Base-by-base conservation (phyloP, 2,329 filamentous ascomycete species). In the Colletotrichum higginsianum region DNA sequence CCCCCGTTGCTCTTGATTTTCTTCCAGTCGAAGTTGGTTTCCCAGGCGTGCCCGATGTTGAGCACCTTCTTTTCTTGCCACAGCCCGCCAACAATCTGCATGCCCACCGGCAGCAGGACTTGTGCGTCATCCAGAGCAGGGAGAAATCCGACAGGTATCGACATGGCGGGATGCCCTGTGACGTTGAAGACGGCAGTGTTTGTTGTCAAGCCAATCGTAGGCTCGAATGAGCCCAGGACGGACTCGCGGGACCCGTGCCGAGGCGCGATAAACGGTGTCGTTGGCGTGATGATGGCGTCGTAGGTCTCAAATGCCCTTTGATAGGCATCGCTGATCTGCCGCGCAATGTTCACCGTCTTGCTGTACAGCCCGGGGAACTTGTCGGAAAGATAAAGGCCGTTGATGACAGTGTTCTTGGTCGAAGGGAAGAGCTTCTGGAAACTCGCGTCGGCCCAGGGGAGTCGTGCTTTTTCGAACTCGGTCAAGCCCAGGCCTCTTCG, bases 101-200 rank as follows among this genome's bases (percentile, higher is more conserved):
- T 82, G 0, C 87, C 86, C 0, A 89, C 86, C 0, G 87, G 88
- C 23, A 89, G 75, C 66, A 77, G 72, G 0, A 84, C 81, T 0
- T 75, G 74, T 9, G 76, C 64, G 13, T 84, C 82, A 61, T 86
- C 82, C 16, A 75, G 72, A 1, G 84, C 81, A 2, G 80, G 79
- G 2, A 84, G 78, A 74, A 85, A 83, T 0, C 88, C 87, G 44
- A 87, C 80, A 0, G 87, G 88, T 56, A 90, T 78, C 0, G 85
- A 83, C 73, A 90, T 76, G 0, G 87, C 88, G 0, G 88, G 88
- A 73, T 90, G 88, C 0, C 88, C 88, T 0, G 87, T 89, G 2
- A 86, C 82, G 74, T 90, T 88, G 77, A 90, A 90, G 3, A 85
- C 82, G 12, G 86, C 85, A 5, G 88, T 91, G 73, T 91, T 90